Evolutionary conservation across 1,139 yeast species (phyloP), one percentile per base, ranked within the genome.

Genomic region (Dujonia santamariae): DNA sequence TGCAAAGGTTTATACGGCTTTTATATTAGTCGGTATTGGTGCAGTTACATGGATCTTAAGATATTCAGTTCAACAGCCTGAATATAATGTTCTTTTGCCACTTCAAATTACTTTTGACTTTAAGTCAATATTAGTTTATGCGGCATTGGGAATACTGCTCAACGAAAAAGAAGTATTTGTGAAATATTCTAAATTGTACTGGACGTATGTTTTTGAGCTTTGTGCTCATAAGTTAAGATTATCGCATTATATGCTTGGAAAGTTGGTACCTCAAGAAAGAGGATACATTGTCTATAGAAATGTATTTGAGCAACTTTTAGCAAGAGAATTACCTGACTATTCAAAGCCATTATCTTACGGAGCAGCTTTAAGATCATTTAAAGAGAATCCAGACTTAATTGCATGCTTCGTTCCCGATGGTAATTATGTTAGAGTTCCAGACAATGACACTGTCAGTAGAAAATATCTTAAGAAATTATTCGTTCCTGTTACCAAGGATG

Each of bases 401-500:
- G 78, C 83, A 2, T 66, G 61, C 33, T 85, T 84, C 51, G 74
- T 82, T 2, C 87, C 87, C 1, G 81, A 86, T 57, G 98, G 99
- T 2, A 66, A 67, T 31, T 83, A 76, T 50, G 78, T 88, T 25
- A 75, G 98, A 36, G 98, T 90, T 0, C 98, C 98, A 1, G 83
- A 78, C 39, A 75, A 76, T 42, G 97, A 88, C 51, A 79, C 80
- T 7, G 78, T 84, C 18, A 77, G 94, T 0, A 67, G 88, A 42
- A 73, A 67, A 31, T 77, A 70, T 44, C 73, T 82, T 24, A 78
- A 75, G 46, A 71, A 73, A 33, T 59, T 88, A 41, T 92, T 94
- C 58, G 81, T 85, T 4, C 77, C 86, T 0, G 97, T 92, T 2
- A 84, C 95, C 1, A 83, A 79, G 45, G 84, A 82, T 47, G 96